Conservation (phyloP, 2,329 filamentous ascomycete species). For the Tolypocladium amazonense region DNA sequence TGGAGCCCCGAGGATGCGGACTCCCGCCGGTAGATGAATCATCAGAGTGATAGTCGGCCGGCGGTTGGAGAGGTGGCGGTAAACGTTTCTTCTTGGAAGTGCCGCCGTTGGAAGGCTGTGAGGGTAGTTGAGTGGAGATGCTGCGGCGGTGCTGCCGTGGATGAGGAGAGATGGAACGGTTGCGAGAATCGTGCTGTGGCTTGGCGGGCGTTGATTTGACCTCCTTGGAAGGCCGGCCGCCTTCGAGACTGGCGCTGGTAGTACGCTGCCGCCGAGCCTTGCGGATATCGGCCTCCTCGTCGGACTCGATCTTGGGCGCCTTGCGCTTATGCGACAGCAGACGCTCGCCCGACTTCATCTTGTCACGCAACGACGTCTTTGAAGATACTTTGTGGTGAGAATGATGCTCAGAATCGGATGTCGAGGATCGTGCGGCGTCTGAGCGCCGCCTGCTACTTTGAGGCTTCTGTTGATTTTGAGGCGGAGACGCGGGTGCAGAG, state of each 20-base stretch:
- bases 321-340: constrained; percentile 41
- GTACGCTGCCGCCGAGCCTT: constrained; percentile 44
- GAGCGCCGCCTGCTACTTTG: constrained; percentile 22
- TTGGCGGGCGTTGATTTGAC: constrained; percentile 20
- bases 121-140: constrained; percentile 50
- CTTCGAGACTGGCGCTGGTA: constrained; percentile 31
- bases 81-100: constrained; percentile 50
- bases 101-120: constrained; percentile 43
- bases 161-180: constrained; percentile 49
- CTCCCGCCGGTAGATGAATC: constrained; percentile 52
- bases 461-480: constrained; percentile 18
- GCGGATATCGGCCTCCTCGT: constrained; percentile 44
- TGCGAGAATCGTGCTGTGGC: constrained; percentile 18
- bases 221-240: constrained; percentile 19
- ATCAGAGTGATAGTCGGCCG: constrained; percentile 57
- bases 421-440: constrained; percentile 32
- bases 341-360: constrained; percentile 35
- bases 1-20: constrained; percentile 47
- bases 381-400: constrained; percentile 29
- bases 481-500: constrained; percentile 47
- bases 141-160: constrained; percentile 50
- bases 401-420: constrained; percentile 47
- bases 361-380: constrained; percentile 36
- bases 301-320: constrained; percentile 41
- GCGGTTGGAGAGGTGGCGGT: constrained; percentile 45